Percentiles rank a stretch among this genome's conserved stretches.
These are phyloP conservation scores for Simplicillium aogashimaense DNA, from an alignment of 2,329 filamentous ascomycete genomes.

Conservation along the genomic window DNA sequence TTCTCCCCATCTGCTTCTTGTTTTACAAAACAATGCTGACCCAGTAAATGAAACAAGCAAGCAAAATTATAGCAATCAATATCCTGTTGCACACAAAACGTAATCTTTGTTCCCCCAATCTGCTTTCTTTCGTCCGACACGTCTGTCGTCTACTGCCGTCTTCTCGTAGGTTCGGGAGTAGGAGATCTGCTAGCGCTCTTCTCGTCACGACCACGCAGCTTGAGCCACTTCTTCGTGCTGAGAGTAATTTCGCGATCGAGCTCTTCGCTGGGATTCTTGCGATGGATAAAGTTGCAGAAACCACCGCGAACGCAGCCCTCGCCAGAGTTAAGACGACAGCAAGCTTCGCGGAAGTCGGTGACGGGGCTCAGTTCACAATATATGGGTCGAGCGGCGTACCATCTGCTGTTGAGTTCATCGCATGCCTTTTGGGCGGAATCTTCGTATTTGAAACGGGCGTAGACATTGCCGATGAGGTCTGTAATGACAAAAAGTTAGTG, in stretches of 20 bases:
- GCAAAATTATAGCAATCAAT: too few relatives aligned
- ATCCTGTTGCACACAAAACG: too few relatives aligned
- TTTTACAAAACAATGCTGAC: too few relatives aligned
- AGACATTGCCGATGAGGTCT: slow-evolving; percentile 98
- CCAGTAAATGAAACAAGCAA: too few relatives aligned
- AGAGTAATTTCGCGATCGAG: slow-evolving; percentile 80
- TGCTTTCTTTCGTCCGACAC: too few relatives aligned
- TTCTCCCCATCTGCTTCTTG: too few relatives aligned
- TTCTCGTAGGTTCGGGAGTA: slow-evolving; percentile 72
- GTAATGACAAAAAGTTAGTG: not conserved
- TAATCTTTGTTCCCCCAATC: too few relatives aligned
- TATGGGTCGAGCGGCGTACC: slow-evolving; percentile 94
- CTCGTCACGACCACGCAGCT: slow-evolving; percentile 71
- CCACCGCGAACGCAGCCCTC: slow-evolving; percentile 93
- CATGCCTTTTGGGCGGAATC: slow-evolving; percentile 88
- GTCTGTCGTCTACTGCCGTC: slow-evolving; percentile 44
- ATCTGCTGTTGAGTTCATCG: slow-evolving; percentile 86
- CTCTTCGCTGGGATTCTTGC: slow-evolving; percentile 87
- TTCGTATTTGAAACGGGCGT: slow-evolving; percentile 99
- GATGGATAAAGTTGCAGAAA: slow-evolving; percentile 99
- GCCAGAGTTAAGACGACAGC: slow-evolving; percentile 86
- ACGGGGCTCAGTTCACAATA: slow-evolving; percentile 97
- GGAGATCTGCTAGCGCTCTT: slow-evolving; percentile 75
- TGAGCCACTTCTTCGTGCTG: slow-evolving; percentile 93
- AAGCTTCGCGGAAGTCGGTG: slow-evolving; percentile 96